Evolutionary conservation across 75 land plant genomes (phyloP).

Genomic region (Pseudotsuga menziesii): DNA sequence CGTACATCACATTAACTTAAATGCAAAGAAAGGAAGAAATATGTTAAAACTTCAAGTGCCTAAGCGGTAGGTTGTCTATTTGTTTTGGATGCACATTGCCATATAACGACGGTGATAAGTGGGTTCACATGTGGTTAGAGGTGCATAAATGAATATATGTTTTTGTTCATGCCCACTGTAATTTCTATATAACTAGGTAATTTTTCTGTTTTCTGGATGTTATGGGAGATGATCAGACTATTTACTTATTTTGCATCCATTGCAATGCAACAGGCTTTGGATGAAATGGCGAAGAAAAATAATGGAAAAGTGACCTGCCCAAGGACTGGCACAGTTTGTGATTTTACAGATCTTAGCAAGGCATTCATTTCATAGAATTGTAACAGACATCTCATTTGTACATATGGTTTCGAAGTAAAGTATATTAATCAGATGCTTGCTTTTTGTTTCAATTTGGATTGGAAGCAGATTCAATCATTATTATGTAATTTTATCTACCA

Average conservation of each 20-base stretch:
- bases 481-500: no score
- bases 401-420: no score
- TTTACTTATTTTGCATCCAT: neutral
- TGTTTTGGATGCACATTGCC: no score
- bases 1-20: neutral
- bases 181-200: neutral
- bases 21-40: neutral
- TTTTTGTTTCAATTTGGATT: no score
- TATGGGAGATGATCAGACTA: neutral
- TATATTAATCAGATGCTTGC: no score
- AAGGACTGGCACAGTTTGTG: constrained; percentile 78
- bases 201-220: neutral
- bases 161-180: neutral
- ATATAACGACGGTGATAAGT: neutral
- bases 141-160: neutral
- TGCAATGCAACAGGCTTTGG: constrained; percentile 69
- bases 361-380: constrained; percentile 72
- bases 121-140: neutral
- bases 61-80: neutral
- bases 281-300: constrained; percentile 85
- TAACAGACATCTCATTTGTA: no score
- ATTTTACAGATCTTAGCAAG: constrained; percentile 62
- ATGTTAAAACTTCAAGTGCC: neutral
- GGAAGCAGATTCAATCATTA: no score
- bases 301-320: constrained; percentile 90